Base-by-base conservation (phyloP, 495 filamentous ascomycete genomes). In the Physcia stellaris region DNA sequence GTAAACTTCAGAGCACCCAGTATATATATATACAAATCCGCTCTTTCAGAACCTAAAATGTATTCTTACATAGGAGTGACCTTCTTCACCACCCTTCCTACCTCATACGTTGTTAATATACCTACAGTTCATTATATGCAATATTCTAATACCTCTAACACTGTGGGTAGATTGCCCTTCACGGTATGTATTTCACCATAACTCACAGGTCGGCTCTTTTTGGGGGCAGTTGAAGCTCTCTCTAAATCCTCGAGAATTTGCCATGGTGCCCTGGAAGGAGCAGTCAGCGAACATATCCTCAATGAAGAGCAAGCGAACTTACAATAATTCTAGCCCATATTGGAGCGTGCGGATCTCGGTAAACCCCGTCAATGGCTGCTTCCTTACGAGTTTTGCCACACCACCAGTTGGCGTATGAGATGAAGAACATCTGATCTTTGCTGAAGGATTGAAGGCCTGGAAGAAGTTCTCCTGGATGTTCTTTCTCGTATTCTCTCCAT, bases 361-460 rank as follows among this genome's bases (percentile, higher is more conserved):
- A 74, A 42, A 78, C 70, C 9, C 57, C 52, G 30, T 68, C 58
- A 32, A 71, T 60, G 0, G 72, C 73, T 11, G 65, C 56, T 45
- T 74, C 73, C 15, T 64, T 63, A 10, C 72, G 71, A 10, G 52
- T 61, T 59, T 80, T 80, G 17, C 68, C 64, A 55, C 80, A 86
- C 77, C 78, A 84, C 65, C 63, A 71, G 39, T 70, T 81, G 13
- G 52, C 69, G 42, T 75, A 83, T 0, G 66, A 66, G 28, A 83
- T 62, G 41, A 81, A 85, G 61, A 85, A 83, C 15, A 86, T 57
- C 54, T 86, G 80, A 37, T 82, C 74, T 44, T 80, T 75, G 21
- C 66, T 71, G 41, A 83, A 84, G 29, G 59, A 41, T 20, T 72
- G 63, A 13, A 86, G 57, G 0, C 80, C 80, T 0, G 80, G 80